These are phyloP conservation scores for barrel medic (Medicago truncatula) DNA, from an alignment of 306 rosid genomes.

Conservation along the genomic window MtrunA17r5.0-ANR NC_053045.1:62952501-62953000, in stretches of 20 bases:
- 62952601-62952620: no score
- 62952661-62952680: no score
- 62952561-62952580: no score
- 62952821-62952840: slow-evolving; percentile 63
- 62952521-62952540: no score
- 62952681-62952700: slow-evolving; percentile 71
- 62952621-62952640: no score
- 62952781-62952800: slow-evolving; percentile 86
- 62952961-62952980: slow-evolving; percentile 4
- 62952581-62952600: slow-evolving; percentile 53
- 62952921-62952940: slow-evolving; percentile 11
- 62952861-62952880: slow-evolving; percentile 63
- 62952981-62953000: slow-evolving; percentile 26
- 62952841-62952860: slow-evolving; percentile 84
- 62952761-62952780: slow-evolving; percentile 78
- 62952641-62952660: no score
- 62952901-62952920: slow-evolving; percentile 52
- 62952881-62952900: slow-evolving; percentile 72
- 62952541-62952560: no score
- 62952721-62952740: slow-evolving; percentile 88
- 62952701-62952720: slow-evolving; percentile 53
- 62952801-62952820: slow-evolving; percentile 72
- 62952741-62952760: slow-evolving; percentile 79
- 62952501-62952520: no score
- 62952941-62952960: slow-evolving; percentile 5